Evolutionary conservation across 306 rosid species (phyloP).

Genomic region (Cucurbita argyrosperma): DNA sequence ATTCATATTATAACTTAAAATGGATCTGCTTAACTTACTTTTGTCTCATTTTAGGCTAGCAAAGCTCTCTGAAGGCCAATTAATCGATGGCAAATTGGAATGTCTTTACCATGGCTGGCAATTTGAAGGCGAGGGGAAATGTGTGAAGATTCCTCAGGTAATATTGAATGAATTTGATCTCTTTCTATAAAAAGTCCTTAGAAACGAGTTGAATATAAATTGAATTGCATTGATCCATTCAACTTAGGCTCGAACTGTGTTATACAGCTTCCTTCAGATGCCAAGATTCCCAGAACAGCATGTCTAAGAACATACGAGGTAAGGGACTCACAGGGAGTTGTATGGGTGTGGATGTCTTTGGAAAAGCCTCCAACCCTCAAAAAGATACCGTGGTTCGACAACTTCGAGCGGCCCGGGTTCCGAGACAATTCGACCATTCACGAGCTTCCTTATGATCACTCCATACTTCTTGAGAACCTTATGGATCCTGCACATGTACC

Average conservation of each 20-base stretch:
- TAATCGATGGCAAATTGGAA: slow-evolving; percentile 82
- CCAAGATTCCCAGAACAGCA: slow-evolving; percentile 76
- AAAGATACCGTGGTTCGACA: slow-evolving; percentile 82
- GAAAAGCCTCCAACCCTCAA: slow-evolving; percentile 44
- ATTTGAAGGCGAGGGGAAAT: slow-evolving; percentile 82
- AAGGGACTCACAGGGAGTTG: slow-evolving; percentile 82
- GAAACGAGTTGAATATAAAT: too few species aligned
- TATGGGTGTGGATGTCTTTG: slow-evolving; percentile 97
- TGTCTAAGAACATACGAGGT: slow-evolving; percentile 67
- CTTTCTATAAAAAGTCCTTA: too few species aligned
- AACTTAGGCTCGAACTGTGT: not conserved
- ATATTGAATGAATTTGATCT: not conserved
- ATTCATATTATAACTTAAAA: not conserved
- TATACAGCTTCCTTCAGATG: slow-evolving; percentile 72
- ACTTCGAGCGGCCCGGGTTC: slow-evolving; percentile 74
- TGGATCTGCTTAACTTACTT: not conserved
- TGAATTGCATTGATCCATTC: not conserved
- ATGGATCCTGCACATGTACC: slow-evolving; percentile 98
- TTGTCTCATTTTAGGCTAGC: slow-evolving; percentile 45
- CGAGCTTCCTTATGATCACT: slow-evolving; percentile 96
- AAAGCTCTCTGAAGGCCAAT: slow-evolving; percentile 87
- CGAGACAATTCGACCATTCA: slow-evolving; percentile 63
- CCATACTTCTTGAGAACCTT: slow-evolving; percentile 83
- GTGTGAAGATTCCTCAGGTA: slow-evolving; percentile 97
- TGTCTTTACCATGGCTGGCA: slow-evolving; percentile 98